Conservation (phyloP, 2,329 filamentous ascomycete genomes). For the Curvularia hawaiiensis region DNA sequence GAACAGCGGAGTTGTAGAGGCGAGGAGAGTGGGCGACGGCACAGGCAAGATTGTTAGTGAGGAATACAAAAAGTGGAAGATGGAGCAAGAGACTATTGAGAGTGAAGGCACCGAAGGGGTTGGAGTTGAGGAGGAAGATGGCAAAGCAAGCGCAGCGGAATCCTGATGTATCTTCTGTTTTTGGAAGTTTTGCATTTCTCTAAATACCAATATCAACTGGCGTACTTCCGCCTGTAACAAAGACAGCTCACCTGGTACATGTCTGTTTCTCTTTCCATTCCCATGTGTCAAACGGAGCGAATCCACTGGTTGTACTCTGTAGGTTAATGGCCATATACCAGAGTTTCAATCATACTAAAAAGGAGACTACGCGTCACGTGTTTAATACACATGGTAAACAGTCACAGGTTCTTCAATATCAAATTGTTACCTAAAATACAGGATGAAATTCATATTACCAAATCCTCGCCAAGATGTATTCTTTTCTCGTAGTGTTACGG, state of each 20-base stretch:
- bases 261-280: neutral
- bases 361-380: too few species aligned
- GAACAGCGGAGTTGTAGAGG: slow-evolving; percentile 69
- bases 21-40: slow-evolving; percentile 76
- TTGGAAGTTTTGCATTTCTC: neutral
- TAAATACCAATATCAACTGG: neutral
- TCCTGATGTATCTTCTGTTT: neutral
- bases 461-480: neutral
- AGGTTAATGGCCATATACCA: neutral
- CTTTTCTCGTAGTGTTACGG: neutral
- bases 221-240: neutral
- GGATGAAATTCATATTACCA: too few species aligned
- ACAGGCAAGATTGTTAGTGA: slow-evolving; percentile 77
- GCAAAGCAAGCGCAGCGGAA: neutral
- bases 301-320: neutral
- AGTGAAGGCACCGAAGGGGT: neutral
- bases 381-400: too few species aligned
- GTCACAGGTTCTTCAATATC: too few species aligned
- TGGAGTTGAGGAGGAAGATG: too few species aligned
- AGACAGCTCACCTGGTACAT: neutral
- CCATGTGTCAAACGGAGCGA: neutral
- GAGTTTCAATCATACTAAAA: too few species aligned
- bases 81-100: neutral
- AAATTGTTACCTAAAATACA: too few species aligned
- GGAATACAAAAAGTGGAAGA: slow-evolving; percentile 74